Conservation (phyloP, 768 basidiomycete genomes). For the Porpolomopsis calyptriformis region DNA sequence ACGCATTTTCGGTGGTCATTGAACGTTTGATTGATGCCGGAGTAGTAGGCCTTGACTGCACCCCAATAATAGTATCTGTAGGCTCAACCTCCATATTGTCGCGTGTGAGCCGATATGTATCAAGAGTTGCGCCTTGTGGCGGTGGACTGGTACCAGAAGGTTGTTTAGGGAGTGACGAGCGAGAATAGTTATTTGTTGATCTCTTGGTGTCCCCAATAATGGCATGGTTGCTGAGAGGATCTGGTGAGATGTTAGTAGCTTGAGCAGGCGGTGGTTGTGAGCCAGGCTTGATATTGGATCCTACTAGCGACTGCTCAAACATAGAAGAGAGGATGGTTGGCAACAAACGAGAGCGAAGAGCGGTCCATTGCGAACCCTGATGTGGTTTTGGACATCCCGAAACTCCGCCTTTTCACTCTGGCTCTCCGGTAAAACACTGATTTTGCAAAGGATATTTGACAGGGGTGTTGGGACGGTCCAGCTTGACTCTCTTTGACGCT, state of each 20-base stretch:
- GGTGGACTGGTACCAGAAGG: background rate
- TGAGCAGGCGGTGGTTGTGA: background rate
- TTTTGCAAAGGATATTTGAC: constrained; percentile 22
- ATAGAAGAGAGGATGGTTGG: constrained; percentile 28
- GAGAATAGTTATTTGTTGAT: background rate
- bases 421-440: constrained; percentile 15
- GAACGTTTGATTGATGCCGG: constrained; percentile 4
- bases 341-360: constrained; percentile 27
- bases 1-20: constrained; percentile 18
- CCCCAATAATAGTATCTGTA: background rate
- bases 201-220: background rate
- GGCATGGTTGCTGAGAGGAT: background rate
- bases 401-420: constrained; percentile 15
- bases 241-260: background rate
- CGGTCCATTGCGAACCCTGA: constrained; percentile 48
- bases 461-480: constrained; percentile 37
- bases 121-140: background rate
- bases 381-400: constrained; percentile 31
- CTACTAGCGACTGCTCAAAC: constrained; percentile 35
- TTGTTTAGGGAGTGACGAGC: background rate
- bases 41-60: background rate
- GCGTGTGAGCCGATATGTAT: background rate
- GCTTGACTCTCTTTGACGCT: constrained; percentile 33
- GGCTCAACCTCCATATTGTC: background rate
- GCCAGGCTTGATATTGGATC: constrained; percentile 12